Base-by-base conservation (phyloP, 169 alveolate species). In the Eimeria falciformis region DNA sequence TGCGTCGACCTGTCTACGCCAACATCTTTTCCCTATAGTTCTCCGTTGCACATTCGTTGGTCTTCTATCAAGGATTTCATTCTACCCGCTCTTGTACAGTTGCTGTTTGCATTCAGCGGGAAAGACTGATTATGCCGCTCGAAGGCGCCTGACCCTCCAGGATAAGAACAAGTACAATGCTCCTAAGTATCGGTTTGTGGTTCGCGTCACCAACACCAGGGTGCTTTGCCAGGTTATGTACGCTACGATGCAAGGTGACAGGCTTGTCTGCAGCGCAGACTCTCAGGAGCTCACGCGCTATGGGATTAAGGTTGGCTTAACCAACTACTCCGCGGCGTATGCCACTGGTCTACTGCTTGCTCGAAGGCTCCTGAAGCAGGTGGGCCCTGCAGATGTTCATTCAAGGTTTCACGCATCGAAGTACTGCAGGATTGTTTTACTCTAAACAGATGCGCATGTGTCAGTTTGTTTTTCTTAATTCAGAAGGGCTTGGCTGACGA, bases 291-390 rank as follows among this genome's bases (percentile, higher is more conserved):
- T 99, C 75, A 95, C 94, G 83, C 97, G 97, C 95, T 99, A 97
- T 96, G 99, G 99, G 58, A 96, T 99, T 84, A 97, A 98, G 77
- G 99, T 99, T 46, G 99, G 99, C 78, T 95, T 98, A 62, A 98
- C 99, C 94, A 99, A 99, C 97, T 99, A 99, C 97, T 98, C 99
- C 23, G 99, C 99, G 53, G 99, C 99, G 37, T 99, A 99, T 96
- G 98, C 99, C 94, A 99, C 99, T 47, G 99, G 99, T 17, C 98
- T 99, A 79, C 97, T 99, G 69, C 96, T 98, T 73, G 99, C 99
- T 33, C 97, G 99, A 93, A 97, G 99, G 93, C 97, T 97, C 87
- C 97, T 99, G 93, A 97, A 98, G 91, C 94, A 97, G 84, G 95
- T 99, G 87, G 79, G 75, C 2, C 0, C 25, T 62, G 75, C 50